A percentile compares a stretch with the other conserved stretches of the same genome.
Conservation (phyloP, 2,329 filamentous ascomycete genomes). For the Pezicula radicicola region DNA sequence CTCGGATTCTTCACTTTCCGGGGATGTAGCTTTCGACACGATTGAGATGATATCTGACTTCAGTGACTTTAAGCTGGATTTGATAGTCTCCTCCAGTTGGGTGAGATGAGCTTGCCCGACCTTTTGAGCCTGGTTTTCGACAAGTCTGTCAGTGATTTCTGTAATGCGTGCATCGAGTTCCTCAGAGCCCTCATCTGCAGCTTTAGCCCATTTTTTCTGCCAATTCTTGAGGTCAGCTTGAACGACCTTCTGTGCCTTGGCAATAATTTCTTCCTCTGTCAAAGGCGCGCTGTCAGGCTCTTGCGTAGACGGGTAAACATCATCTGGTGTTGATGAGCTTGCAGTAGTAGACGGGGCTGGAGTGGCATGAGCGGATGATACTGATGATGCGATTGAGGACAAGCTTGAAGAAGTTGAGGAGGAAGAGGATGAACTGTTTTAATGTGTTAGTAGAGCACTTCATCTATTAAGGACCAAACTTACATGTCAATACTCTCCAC, state of each 20-base stretch:
- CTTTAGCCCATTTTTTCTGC: conserved; percentile 84
- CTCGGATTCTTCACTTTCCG: conserved; percentile 47
- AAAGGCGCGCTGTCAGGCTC: conserved; percentile 27
- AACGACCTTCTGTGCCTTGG: conserved; percentile 63
- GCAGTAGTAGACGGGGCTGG: conserved; percentile 22
- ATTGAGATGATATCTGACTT: conserved; percentile 66
- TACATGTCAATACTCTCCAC: conserved; percentile 51
- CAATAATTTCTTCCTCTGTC: conserved; percentile 50
- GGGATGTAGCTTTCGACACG: conserved; percentile 52
- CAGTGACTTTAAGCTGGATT: conserved; percentile 60
- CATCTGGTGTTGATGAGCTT: conserved; percentile 7
- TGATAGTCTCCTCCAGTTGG: conserved; percentile 65
- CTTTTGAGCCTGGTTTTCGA: conserved; percentile 61
- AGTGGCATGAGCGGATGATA: conserved; percentile 17
- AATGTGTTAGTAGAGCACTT: conserved; percentile 5
- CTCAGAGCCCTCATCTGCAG: conserved; percentile 78
- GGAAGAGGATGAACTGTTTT: conserved; percentile 21
- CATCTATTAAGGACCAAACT: conserved; percentile 9
- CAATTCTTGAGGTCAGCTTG: conserved; percentile 76
- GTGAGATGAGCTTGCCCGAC: conserved; percentile 65
- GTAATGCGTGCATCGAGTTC: conserved; percentile 60
- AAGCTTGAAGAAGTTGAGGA: conserved; percentile 24
- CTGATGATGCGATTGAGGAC: conserved; percentile 23
- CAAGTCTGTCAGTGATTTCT: conserved; percentile 70
- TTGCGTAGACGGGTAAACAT: conserved; percentile 7